Evolutionary conservation across 176 grass and related monocot genomes (phyloP).

Genomic region (Oryza rufipogon): DNA sequence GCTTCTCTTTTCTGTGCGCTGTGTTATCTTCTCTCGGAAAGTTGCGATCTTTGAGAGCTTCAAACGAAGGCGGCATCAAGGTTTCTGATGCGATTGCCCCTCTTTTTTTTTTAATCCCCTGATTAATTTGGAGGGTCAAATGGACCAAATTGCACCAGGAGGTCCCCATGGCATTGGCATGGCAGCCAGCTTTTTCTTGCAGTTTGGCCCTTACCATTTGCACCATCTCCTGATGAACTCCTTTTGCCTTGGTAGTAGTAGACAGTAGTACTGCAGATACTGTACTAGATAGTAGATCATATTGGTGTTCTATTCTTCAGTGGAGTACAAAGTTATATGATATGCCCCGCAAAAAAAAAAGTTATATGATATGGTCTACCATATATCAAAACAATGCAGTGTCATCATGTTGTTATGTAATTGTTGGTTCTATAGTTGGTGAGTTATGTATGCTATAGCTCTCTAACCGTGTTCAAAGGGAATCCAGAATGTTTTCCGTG

Average conservation of each 20-base stretch:
- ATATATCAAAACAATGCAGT: neutral
- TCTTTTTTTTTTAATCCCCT: conserved; percentile 4
- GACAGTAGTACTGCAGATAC: neutral
- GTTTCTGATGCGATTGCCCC: conserved; percentile 31
- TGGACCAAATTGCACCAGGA: conserved; percentile 8
- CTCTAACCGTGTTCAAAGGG: neutral
- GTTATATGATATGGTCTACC: neutral
- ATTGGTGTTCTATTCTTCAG: neutral
- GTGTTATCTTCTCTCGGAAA: conserved; percentile 8
- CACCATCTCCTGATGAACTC: neutral
- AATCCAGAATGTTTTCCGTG: neutral
- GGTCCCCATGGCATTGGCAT: neutral
- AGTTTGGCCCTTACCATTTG: neutral
- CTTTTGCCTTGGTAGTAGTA: neutral
- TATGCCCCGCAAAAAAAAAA: neutral
- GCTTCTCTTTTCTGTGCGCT: conserved; percentile 17
- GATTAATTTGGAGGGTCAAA: conserved; percentile 42
- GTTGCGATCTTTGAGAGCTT: conserved; percentile 21
- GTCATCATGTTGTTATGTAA: neutral
- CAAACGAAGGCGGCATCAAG: conserved; percentile 53
- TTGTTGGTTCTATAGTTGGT: too few species aligned
- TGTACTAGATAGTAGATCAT: neutral
- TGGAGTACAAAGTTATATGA: neutral
- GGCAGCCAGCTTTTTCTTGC: neutral
- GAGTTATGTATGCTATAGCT: neutral